Percentiles rank a stretch among this genome's conserved stretches.
These are phyloP conservation scores for Cymbopogon citratus DNA, from an alignment of 176 grass and related monocot genomes.

Conservation along the genomic window DNA sequence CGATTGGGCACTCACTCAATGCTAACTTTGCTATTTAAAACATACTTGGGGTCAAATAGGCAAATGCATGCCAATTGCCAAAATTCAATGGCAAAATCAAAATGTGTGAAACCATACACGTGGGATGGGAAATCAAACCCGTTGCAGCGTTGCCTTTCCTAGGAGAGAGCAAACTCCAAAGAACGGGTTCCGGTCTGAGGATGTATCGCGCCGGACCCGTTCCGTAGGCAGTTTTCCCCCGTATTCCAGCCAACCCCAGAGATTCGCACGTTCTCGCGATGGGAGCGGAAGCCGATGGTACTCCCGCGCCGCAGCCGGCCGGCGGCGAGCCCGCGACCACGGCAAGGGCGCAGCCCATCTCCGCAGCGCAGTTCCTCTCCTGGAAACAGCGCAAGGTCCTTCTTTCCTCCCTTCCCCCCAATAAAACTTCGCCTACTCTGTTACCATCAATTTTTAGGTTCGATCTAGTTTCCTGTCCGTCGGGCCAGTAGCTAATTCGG, in stretches of 20 bases:
- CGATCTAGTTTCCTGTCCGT: background rate
- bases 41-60: too few species aligned
- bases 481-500: background rate
- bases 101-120: background rate
- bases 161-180: background rate
- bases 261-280: conserved; percentile 24
- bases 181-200: background rate
- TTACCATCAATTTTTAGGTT: background rate
- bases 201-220: background rate
- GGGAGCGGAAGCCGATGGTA: conserved; percentile 33
- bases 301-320: background rate
- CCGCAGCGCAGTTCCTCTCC: conserved; percentile 62
- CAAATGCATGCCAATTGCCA: too few species aligned
- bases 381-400: conserved; percentile 74
- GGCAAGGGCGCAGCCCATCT: conserved; percentile 28
- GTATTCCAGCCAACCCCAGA: background rate
- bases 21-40: too few species aligned
- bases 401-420: background rate
- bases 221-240: too few species aligned
- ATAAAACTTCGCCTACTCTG: background rate
- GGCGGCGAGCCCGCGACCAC: background rate
- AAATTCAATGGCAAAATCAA: too few species aligned
- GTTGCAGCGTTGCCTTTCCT: background rate
- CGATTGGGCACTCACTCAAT: too few species aligned
- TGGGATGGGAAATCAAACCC: background rate